Percentiles rank a stretch among this genome's conserved stretches.
Conservation (phyloP, 225 moss, liverwort and hornwort genomes). For the Physcomitrium patens region DNA sequence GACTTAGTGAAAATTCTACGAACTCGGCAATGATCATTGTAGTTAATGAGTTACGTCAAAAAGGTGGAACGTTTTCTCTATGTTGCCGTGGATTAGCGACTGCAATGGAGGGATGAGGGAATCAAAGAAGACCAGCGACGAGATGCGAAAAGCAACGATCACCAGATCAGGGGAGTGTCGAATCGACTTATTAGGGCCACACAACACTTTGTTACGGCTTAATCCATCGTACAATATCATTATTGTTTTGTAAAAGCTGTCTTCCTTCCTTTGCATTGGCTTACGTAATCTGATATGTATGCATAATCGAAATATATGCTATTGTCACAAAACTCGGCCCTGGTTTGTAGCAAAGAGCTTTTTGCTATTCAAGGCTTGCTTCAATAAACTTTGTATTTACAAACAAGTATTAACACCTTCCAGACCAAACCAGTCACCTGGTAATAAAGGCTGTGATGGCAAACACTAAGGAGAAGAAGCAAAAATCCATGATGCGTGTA, state of each 20-base stretch:
- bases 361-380: too few relatives aligned
- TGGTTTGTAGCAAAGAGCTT: too few relatives aligned
- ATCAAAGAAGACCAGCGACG: conserved; percentile 20
- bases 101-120: conserved; percentile 10
- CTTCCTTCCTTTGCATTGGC: too few relatives aligned
- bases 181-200: conserved; percentile 17
- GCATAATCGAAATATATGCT: too few relatives aligned
- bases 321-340: too few relatives aligned
- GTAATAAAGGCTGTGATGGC: too few relatives aligned
- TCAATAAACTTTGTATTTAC: too few relatives aligned
- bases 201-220: neutral
- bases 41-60: conserved; percentile 11
- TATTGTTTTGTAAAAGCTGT: neutral
- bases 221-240: neutral
- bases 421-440: too few relatives aligned
- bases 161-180: conserved; percentile 39
- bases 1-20: neutral
- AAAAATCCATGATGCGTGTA: too few relatives aligned
- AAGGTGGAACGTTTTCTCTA: neutral
- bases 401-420: too few relatives aligned
- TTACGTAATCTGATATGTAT: too few relatives aligned
- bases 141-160: conserved; percentile 55
- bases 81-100: conserved; percentile 18
- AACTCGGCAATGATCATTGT: neutral
- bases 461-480: too few relatives aligned